Conservation (phyloP, 176 grass and related monocot genomes). For the Hordeum vulgare region MorexV3_pseudomolecules_assembly NC_058519.1:454561149-454561648, state of each 20-base stretch:
- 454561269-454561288: neutral
- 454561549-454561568: constrained; percentile 85
- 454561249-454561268: neutral
- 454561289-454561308: neutral
- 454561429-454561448: constrained; percentile 83
- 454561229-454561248: neutral
- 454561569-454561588: constrained; percentile 62
- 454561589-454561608: constrained; percentile 77
- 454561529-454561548: constrained; percentile 93
- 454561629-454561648: constrained; percentile 89
- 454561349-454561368: neutral
- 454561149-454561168: neutral
- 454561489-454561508: constrained; percentile 85
- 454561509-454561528: constrained; percentile 80
- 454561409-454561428: constrained; percentile 98
- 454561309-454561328: neutral
- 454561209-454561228: neutral
- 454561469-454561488: constrained; percentile 72
- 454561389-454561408: constrained; percentile 40
- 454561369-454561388: neutral
- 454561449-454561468: constrained; percentile 84
- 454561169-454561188: neutral
- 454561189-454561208: neutral
- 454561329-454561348: constrained; percentile 10
- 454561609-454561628: constrained; percentile 79